Conservation (phyloP, 2,329 filamentous ascomycete species). For the Xylariomycetidae sp. region DNA sequence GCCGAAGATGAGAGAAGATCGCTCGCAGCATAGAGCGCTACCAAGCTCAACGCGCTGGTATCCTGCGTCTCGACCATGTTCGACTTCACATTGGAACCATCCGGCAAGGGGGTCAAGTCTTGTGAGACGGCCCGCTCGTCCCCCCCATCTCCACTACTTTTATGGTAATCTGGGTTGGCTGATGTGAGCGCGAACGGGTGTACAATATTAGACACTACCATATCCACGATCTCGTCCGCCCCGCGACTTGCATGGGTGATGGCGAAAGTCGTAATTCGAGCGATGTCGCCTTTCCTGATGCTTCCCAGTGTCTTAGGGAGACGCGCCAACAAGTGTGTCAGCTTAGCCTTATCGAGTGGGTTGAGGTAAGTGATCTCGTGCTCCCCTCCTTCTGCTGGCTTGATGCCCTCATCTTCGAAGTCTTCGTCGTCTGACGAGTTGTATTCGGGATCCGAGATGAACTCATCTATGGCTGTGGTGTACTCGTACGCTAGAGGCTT, state of each 20-base stretch:
- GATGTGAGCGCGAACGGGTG: constrained; percentile 69
- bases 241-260: constrained; percentile 82
- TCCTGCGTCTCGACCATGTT: constrained; percentile 51
- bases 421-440: constrained; percentile 84
- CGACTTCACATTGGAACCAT: constrained; percentile 36
- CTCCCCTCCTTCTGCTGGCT: constrained; percentile 32
- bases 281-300: constrained; percentile 79
- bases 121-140: constrained; percentile 26
- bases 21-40: constrained; percentile 71
- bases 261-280: constrained; percentile 80
- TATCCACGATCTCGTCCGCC: constrained; percentile 85
- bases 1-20: constrained; percentile 78
- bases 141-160: constrained; percentile 33
- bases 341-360: constrained; percentile 76
- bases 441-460: constrained; percentile 80
- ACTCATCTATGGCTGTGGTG: constrained; percentile 68
- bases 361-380: constrained; percentile 66
- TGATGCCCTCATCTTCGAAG: constrained; percentile 51
- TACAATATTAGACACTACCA: constrained; percentile 78
- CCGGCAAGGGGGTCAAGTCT: constrained; percentile 30
- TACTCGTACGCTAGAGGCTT: constrained; percentile 76
- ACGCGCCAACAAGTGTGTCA: constrained; percentile 77
- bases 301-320: constrained; percentile 71
- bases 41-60: constrained; percentile 67
- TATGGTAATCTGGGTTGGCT: constrained; percentile 57